Evolutionary conservation across 345 rosid genomes (phyloP), one percentile per base, ranked within the genome.

Genomic region (Mercurialis annua): DNA sequence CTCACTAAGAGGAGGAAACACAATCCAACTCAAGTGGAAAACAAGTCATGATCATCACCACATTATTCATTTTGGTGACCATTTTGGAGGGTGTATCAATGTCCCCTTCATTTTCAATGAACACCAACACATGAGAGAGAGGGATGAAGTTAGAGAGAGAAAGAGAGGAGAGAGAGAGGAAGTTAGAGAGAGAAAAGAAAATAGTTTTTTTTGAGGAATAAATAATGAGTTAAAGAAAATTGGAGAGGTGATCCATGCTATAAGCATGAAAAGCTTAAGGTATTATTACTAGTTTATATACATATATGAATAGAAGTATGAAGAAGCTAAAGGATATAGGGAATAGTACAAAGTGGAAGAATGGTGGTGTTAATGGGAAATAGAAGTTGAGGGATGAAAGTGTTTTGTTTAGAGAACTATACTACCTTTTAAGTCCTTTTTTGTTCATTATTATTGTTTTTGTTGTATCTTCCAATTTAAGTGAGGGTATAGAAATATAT

Each of bases 1-100:
- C 73, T 58, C 55, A 62, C 68, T 56, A 85, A 85, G 72, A 78
- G 85, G 69, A 84, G 85, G 69, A 78, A 70, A 79, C 74, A 47
- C 71, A 70, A 59, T 65, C 54, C 66, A 20, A 75, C 31, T 20
- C 62, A 44, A 42, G 5, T 40, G 53, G 20, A 55, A 26, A 56
- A 66, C 40, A 57, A 56, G 63, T 44, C 55, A 14, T 56, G 43
- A 26, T 56, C 20, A 10, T 58, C 27, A 53, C 10, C 40, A 36
- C 40, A n/a, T n/a, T 29, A 55, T 57, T 57, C 53, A 31, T 47
- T 63, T 63, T 31, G 30, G 18, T 49, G 18, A n/a, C 34, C 46
- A 2, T 20, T 63, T 29, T 63, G 67, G 59, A 29, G 20, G 6
- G 29, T 29, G 59, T 20, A 55, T 5, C 34, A n/a, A 1, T 46